Base-by-base conservation (phyloP, 495 filamentous ascomycete species). In the Neurospora sp. region DNA sequence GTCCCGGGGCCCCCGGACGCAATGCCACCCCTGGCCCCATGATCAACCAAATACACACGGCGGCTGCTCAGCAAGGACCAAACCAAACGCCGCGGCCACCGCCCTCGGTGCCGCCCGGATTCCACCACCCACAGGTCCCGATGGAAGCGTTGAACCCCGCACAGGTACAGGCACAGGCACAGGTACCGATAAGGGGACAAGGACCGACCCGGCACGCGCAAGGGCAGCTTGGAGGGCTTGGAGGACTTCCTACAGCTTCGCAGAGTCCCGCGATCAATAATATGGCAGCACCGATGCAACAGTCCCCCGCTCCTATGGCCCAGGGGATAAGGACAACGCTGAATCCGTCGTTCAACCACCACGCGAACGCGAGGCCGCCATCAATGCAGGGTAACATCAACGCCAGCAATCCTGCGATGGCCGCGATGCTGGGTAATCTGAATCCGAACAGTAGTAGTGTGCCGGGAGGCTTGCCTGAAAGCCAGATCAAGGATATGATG, bases 241-340 rank as follows among this genome's bases (percentile, higher is more conserved):
- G 78, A 18, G 84, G 80, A 0, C 79, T 80, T 12, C 79, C 84
- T 14, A 78, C 80, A 16, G 79, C 83, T 20, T 85, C 85, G 8
- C 86, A 86, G 71, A 87, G 85, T 71, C 86, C 86, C 8, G 83
- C 80, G 1, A 85, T 87, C 85, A 80, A 79, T 59, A 85, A 84
- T 1, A 70, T 87, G 47, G 87, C 85, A 65, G 80, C 84, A 1
- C 85, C 86, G 16, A 81, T 85, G 75, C 80, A 80, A 31, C 82
- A 83, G 31, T 81, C 84, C 14, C 82, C 85, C 20, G 78, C 81
- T 0, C 79, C 82, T 45, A 83, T 84, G 81, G 78, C 77, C 44
- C 83, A 82, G 39, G 77, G 78, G 35, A 73, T 76, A 61, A 77
- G 74, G 65, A 74, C 71, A 5, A 81, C 71, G 14, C 76, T 83